These are phyloP conservation scores for Xylaria multiplex DNA, from an alignment of 2,329 filamentous ascomycete species.

Conservation along the genomic window DNA sequence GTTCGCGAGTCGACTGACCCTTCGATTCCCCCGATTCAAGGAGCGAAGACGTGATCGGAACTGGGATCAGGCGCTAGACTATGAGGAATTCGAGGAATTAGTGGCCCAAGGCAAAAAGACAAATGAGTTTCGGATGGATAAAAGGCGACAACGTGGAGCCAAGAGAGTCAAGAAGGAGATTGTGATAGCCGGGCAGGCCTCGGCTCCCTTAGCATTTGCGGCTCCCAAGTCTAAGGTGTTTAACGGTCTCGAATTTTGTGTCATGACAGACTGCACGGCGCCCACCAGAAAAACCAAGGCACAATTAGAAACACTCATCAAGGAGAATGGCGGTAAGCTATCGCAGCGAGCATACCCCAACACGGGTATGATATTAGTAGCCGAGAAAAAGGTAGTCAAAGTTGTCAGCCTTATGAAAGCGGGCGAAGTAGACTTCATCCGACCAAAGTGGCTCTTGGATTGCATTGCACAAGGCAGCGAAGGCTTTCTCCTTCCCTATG, in stretches of 20 bases:
- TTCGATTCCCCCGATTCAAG: conserved; percentile 93
- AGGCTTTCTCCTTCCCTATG: conserved; percentile 71
- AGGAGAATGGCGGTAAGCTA: conserved; percentile 81
- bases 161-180: conserved; percentile 76
- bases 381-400: conserved; percentile 82
- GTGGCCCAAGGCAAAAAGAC: conserved; percentile 77
- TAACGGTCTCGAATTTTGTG: conserved; percentile 79
- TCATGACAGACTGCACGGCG: conserved; percentile 78
- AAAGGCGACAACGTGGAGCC: conserved; percentile 64
- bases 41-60: conserved; percentile 81
- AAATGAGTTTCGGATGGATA: conserved; percentile 81
- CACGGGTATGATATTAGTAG: conserved; percentile 75
- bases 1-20: conserved; percentile 79
- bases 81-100: conserved; percentile 80
- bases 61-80: conserved; percentile 82
- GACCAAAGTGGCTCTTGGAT: conserved; percentile 84
- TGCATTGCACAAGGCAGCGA: conserved; percentile 71
- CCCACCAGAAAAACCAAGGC: conserved; percentile 79
- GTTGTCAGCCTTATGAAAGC: conserved; percentile 83
- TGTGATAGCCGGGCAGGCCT: conserved; percentile 76
- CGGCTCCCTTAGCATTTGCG: conserved; percentile 57
- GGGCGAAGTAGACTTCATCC: conserved; percentile 76
- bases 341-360: conserved; percentile 76
- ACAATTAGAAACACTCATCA: conserved; percentile 83
- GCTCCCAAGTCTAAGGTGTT: conserved; percentile 74